phyloP scores from a whole-genome alignment of 495 filamentous ascomycete species.

The Parmelia sp. region DNA sequence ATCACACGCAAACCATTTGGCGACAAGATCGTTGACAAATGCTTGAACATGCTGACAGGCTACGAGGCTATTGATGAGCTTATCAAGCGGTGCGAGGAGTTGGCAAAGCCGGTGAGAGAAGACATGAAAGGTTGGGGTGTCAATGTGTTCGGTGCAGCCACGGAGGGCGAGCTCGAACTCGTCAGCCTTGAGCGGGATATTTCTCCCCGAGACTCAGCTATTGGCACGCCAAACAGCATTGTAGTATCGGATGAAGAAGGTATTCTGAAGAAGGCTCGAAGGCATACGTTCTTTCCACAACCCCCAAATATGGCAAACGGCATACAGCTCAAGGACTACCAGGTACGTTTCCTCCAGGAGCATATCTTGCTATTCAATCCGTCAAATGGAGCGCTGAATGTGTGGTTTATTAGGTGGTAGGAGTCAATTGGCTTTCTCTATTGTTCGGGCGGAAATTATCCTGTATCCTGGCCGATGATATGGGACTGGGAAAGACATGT shows the following conservation, averaged over 20 bases:
- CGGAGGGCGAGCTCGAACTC: conserved; percentile 60
- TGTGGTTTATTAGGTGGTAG: conserved; percentile 50
- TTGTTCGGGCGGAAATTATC: conserved; percentile 71
- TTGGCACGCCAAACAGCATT: conserved; percentile 61
- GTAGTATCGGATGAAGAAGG: conserved; percentile 43
- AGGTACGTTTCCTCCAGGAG: conserved; percentile 30
- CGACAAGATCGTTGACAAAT: conserved; percentile 66
- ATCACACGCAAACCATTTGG: conserved; percentile 52
- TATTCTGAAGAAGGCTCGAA: conserved; percentile 39
- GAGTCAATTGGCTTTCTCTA: conserved; percentile 86
- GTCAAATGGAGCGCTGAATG: background rate
- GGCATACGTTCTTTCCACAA: conserved; percentile 54
- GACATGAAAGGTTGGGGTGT: conserved; percentile 75
- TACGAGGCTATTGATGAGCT: conserved; percentile 76
- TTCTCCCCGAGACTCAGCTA: conserved; percentile 58
- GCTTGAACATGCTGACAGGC: conserved; percentile 63
- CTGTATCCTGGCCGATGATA: conserved; percentile 92
- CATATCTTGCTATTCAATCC: background rate
- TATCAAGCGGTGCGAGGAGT: conserved; percentile 60
- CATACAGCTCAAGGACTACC: conserved; percentile 79
- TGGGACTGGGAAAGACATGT: conserved; percentile 96
- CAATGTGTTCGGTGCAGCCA: conserved; percentile 59
- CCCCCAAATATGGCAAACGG: conserved; percentile 66
- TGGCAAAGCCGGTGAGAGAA: conserved; percentile 60
- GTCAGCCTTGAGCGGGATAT: conserved; percentile 46